phyloP scores from a whole-genome alignment of 148 eudicot species.

The Chenopodium album region DNA sequence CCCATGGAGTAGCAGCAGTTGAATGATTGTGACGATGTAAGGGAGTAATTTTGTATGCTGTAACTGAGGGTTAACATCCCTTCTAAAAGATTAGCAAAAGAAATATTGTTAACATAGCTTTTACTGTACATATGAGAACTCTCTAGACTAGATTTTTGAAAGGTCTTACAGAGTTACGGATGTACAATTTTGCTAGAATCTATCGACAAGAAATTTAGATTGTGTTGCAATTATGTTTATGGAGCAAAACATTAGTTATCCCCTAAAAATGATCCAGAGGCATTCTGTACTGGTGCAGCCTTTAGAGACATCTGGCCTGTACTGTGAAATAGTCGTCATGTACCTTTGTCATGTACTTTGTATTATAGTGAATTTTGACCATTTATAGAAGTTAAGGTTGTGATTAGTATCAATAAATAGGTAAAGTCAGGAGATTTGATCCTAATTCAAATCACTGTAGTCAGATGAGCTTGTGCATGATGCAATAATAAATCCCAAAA shows the following conservation, averaged over 20 bases:
- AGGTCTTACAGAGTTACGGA: not conserved
- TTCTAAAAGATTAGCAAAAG: not conserved
- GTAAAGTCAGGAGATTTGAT: not conserved
- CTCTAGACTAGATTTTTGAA: not conserved
- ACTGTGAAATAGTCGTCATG: not conserved
- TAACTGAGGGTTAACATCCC: not conserved
- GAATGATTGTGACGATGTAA: constrained; percentile 4
- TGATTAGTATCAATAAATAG: not conserved
- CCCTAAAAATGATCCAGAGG: not conserved
- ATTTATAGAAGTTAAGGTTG: not conserved
- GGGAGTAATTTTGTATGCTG: not conserved
- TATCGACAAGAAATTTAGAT: not conserved
- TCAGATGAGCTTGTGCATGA: no score
- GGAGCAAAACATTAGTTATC: not conserved
- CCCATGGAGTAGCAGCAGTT: constrained; percentile 51
- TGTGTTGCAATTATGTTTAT: not conserved
- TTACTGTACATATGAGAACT: constrained; percentile 13
- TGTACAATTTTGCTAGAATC: not conserved
- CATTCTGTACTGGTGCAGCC: not conserved
- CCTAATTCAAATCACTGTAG: not conserved
- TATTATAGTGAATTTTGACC: no score
- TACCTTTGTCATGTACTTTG: not conserved
- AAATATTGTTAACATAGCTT: not conserved
- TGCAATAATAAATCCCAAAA: no score
- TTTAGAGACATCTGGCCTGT: not conserved